Conservation (phyloP, 108 stramenopile species). For the Cyclostephanos tholiformis region DNA sequence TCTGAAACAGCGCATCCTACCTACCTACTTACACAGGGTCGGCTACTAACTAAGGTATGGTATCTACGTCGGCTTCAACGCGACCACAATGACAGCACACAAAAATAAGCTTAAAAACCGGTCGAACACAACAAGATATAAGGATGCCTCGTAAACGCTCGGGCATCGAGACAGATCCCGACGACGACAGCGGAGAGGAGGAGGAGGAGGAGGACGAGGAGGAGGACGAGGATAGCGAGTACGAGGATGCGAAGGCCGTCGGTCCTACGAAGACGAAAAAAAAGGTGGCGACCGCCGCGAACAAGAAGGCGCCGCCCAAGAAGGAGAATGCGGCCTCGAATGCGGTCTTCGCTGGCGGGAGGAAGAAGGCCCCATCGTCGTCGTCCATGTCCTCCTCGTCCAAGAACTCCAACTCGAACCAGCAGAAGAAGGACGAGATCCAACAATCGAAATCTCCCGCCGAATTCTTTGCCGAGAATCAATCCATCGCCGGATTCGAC, state of each 20-base stretch:
- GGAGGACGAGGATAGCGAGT: neutral
- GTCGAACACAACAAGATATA: no score
- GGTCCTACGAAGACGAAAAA: neutral
- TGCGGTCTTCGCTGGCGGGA: neutral
- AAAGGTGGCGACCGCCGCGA: neutral
- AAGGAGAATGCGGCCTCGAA: neutral
- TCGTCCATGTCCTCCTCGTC: neutral
- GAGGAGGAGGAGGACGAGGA: neutral
- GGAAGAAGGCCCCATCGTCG: neutral
- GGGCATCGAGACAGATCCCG: neutral
- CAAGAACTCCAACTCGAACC: neutral
- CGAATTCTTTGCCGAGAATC: slow-evolving; percentile 97
- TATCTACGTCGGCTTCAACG: no score
- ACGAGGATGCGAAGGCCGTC: neutral
- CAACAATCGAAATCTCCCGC: slow-evolving; percentile 89
- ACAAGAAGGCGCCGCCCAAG: neutral
- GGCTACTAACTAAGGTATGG: no score
- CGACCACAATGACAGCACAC: no score
- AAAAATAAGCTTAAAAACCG: no score
- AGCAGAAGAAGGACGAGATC: slow-evolving; percentile 54
- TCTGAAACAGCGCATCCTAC: no score
- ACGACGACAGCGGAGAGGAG: neutral
- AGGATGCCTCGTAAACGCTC: neutral
- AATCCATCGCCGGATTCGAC: slow-evolving; percentile 98
- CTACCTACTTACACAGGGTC: no score